Percentiles rank a stretch among this genome's conserved stretches.
Conservation (phyloP, 441 rosid genomes). For the Gossypium schwendimanii region DNA sequence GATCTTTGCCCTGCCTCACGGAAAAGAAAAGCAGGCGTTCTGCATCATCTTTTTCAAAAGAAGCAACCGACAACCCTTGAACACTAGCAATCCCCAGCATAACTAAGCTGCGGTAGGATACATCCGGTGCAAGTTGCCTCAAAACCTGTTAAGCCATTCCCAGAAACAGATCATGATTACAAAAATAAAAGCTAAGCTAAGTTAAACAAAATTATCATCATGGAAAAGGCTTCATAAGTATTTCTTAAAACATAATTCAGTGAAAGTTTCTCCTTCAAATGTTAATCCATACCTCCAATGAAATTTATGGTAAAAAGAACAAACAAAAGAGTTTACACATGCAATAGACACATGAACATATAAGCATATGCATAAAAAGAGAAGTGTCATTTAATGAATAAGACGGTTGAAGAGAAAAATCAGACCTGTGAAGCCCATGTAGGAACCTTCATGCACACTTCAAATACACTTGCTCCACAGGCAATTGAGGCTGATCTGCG, state of each 20-base stretch:
- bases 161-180: slow-evolving; percentile 5
- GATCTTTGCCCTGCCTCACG: slow-evolving; percentile 35
- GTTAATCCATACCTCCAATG: not conserved
- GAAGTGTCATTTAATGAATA: not conserved
- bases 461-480: slow-evolving; percentile 89
- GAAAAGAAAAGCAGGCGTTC: slow-evolving; percentile 84
- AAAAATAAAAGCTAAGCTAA: not conserved
- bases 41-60: slow-evolving; percentile 93
- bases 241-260: not conserved
- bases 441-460: slow-evolving; percentile 89
- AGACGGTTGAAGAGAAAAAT: slow-evolving; percentile 14
- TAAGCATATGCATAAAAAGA: slow-evolving; percentile 2
- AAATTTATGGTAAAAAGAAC: not conserved
- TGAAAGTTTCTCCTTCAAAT: not conserved
- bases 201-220: not conserved
- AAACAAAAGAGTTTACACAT: not conserved
- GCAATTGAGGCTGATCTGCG: slow-evolving; percentile 87
- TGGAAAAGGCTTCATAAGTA: not conserved
- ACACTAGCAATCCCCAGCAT: slow-evolving; percentile 86
- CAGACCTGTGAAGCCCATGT: slow-evolving; percentile 95
- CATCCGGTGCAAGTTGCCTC: slow-evolving; percentile 88
- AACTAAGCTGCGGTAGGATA: slow-evolving; percentile 77
- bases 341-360: not conserved
- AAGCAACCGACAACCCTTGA: slow-evolving; percentile 91
- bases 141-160: slow-evolving; percentile 48